Evolutionary conservation across 139 green algal genomes (phyloP).

Genomic region (Chlorella sorokiniana): DNA sequence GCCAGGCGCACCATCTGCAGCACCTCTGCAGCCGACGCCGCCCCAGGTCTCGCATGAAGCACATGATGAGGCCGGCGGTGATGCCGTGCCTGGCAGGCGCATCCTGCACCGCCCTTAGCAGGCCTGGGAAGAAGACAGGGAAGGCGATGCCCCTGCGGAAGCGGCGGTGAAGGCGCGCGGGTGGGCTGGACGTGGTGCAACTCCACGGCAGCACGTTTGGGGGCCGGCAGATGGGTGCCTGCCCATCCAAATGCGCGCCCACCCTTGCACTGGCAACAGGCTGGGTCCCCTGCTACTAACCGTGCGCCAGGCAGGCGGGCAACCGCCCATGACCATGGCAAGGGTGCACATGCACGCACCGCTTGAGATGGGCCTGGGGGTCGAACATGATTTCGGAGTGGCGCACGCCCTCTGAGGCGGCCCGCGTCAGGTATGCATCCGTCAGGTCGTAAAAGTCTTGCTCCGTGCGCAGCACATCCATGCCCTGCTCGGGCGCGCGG

Average conservation of each 20-base stretch:
- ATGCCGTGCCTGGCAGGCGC: constrained; percentile 27
- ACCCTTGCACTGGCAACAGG: too few relatives aligned
- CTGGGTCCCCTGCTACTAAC: too few relatives aligned
- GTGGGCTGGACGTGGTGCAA: too few relatives aligned
- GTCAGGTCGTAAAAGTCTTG: constrained; percentile 57
- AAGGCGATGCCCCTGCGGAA: constrained; percentile 32
- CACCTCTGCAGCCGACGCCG: constrained; percentile 23
- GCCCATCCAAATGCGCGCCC: not conserved
- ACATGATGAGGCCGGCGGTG: constrained; percentile 53
- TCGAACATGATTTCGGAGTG: constrained; percentile 69
- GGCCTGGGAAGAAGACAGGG: not conserved
- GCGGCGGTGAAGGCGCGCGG: not conserved
- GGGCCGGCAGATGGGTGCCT: not conserved
- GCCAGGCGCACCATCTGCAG: constrained; percentile 42
- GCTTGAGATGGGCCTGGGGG: constrained; percentile 52
- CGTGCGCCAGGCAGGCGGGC: too few relatives aligned
- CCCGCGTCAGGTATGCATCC: constrained; percentile 45
- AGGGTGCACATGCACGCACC: constrained; percentile 4
- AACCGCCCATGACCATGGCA: not conserved
- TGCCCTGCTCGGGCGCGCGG: too few relatives aligned
- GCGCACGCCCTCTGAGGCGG: constrained; percentile 44
- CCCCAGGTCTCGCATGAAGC: constrained; percentile 50
- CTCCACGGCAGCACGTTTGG: not conserved
- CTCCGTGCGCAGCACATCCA: constrained; percentile 36
- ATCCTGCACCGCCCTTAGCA: constrained; percentile 10